Evolutionary conservation across 2,329 filamentous ascomycete species (phyloP).

Genomic region (Onygenales sp.): DNA sequence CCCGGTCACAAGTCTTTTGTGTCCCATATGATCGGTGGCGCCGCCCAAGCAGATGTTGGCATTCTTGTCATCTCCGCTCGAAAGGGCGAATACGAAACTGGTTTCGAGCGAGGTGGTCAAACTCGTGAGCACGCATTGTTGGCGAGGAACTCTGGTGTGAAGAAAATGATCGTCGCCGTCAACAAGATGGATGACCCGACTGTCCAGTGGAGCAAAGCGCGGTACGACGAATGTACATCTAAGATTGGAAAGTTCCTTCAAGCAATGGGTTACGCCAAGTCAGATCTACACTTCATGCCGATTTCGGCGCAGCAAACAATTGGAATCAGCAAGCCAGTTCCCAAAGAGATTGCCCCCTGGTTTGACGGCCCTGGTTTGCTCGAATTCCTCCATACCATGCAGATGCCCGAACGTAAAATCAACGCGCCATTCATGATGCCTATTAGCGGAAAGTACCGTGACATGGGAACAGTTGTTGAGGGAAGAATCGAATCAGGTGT

Average conservation of each 20-base stretch:
- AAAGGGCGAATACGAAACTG: slow-evolving; percentile 98
- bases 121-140: slow-evolving; percentile 96
- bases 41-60: slow-evolving; percentile 86
- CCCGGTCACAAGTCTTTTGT: slow-evolving; percentile 98
- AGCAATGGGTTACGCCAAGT: slow-evolving; percentile 91
- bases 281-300: slow-evolving; percentile 89
- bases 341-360: slow-evolving; percentile 68
- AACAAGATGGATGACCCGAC: slow-evolving; percentile 99
- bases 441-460: slow-evolving; percentile 87
- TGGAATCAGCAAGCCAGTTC: slow-evolving; percentile 81
- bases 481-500: slow-evolving; percentile 95
- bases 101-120: slow-evolving; percentile 93
- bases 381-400: slow-evolving; percentile 92
- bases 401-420: slow-evolving; percentile 84
- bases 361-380: slow-evolving; percentile 83
- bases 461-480: slow-evolving; percentile 95
- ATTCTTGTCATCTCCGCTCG: slow-evolving; percentile 92
- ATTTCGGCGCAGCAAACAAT: slow-evolving; percentile 79
- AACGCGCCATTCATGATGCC: slow-evolving; percentile 99
- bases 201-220: slow-evolving; percentile 87
- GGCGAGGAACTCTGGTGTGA: slow-evolving; percentile 96
- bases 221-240: slow-evolving; percentile 84
- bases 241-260: slow-evolving; percentile 86
- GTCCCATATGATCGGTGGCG: slow-evolving; percentile 95
- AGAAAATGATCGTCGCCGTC: slow-evolving; percentile 87